Base-by-base conservation (phyloP, 2,329 filamentous ascomycete species). In the Chaetomium globosum region DNA sequence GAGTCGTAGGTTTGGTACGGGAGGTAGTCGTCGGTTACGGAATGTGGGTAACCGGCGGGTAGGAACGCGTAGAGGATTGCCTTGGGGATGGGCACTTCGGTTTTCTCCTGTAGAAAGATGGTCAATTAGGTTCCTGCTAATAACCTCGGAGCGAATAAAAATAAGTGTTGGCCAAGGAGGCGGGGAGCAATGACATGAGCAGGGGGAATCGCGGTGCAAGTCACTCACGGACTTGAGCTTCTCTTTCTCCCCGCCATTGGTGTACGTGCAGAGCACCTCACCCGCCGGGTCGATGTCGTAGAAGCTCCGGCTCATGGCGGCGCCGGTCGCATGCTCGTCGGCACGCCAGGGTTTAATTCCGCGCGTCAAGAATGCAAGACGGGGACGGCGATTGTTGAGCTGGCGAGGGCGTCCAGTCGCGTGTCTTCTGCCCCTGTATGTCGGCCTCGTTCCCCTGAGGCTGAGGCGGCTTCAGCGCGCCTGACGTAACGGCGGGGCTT, bases 1-100 rank as follows among this genome's bases (percentile, higher is more conserved):
- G 91, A 93, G 78, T 95, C 91, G 73, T 80, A 87, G 55, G 81
- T 81, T 72, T 83, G 88, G 75, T 85, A 96, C 79, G 89, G 83
- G 4, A 92, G 81, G 77, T 97, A 97, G 77, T 97, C 93, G 16
- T 86, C 80, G 1, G 90, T 94, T 33, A 97, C 93, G 57, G 89
- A 95, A 70, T 93, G 86, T 0, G 93, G 93, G 76, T 89, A 97
- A n/a, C 93, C 93, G 1, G 90, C 88, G 0, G 93, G 93, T 1
- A 97, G 82, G 74, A 97, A 96, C 31, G 93, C 85, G 70, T 92
- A 88, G 51, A 93, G 74, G 9, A 81, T 64, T 19, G 75, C 74
- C 67, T 80, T 81, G 67, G 73, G 69, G 8, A 75, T 69, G 4
- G 76, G 75, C 0, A 77, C 75, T 21, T 74, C 70, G 33, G 76